Base-by-base conservation (phyloP, 192 early-diverging fungal genomes). In the Paraglomus brasilianum region DNA sequence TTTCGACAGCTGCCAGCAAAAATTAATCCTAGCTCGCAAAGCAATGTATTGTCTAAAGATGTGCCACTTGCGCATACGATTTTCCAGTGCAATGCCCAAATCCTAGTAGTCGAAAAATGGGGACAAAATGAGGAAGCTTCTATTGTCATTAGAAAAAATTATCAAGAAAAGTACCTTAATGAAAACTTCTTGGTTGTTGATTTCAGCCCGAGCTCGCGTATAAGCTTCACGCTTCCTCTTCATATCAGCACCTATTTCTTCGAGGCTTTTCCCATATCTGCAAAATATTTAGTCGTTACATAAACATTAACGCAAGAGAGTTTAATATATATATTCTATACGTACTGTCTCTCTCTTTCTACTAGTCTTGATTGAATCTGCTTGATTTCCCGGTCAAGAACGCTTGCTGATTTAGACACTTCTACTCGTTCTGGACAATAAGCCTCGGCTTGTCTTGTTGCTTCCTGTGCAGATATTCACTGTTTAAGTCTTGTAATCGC, bases 21-120 rank as follows among this genome's bases (percentile, higher is more conserved):
- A 99, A 60, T 89, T 78, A 66, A 80, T 69, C 61, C 83, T 88
- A 14, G 94, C 89, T 59, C 89, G 81, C 17, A 89, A 52, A 4
- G 92, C 75, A 66, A 98, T 94, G 68, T 78, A 88, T n/a, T 75
- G 77, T 14, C 85, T 82, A 80, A 97, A 93, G 19, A 81, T 69
- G 4, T 76, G 74, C 88, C 88, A 95, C 43, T 79, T 81, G 2
- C 69, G 59, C 57, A 87, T 66, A 39, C 95, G 89, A 14, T 74
- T 50, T 5, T 83, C 59, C 17, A 93, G 77, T 7, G 91, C 77
- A 8, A 72, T 51, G 30, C 80, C 79, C 36, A 95, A 78, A 10
- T 73, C 71, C 72, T 85, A 47, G 7, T 15, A 66, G 13, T 24
- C 22, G 40, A 72, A 50, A 24, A 69, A 45, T 14, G 22, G 8